Evolutionary conservation across 1,284 basidiomycete genomes (phyloP), one percentile per base, ranked within the genome.

Genomic region (Trichosporon faecale): DNA sequence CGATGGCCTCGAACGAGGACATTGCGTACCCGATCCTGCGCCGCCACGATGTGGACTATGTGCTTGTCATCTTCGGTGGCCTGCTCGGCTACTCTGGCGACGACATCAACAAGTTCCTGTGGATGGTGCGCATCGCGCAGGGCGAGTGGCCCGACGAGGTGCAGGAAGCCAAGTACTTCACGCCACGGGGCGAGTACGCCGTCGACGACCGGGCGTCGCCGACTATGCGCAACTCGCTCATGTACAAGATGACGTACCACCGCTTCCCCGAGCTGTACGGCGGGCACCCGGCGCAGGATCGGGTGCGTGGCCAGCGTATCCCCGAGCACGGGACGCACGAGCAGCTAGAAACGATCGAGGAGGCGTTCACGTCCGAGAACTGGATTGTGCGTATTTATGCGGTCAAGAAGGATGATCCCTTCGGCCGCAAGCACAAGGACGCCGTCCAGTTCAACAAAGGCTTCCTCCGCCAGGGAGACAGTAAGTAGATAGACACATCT

Each of bases 31-130:
- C 95, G 3, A 98, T 99, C 80, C 87, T 99, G 70, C 89, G 93
- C 74, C 92, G 97, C 84, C 97, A 99, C 83, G 97, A 99, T 79
- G 97, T 99, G 68, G 94, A 96, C 82, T 99, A 99, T 80, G 91
- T 99, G 63, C 90, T 99, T 68, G 88, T 99, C 85, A 98, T 99
- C 84, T 99, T 98, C 82, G 96, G 97, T 66, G 96, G 95, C 40
- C 86, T 99, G 60, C 87, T 99, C 68, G 97, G 96, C 18, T 99
- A 98, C 85, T 95, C 93, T 25, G 97, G 97, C 16, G 97, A 99
- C 84, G 97, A 99, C 82, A 94, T 99, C 85, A 99, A 99, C 89
- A 99, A 99, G 86, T 99, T 97, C 88, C 85, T 99, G 69, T 97
- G 94, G 94, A 96, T 96, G 94, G 92, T 98, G 73, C 90, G 97